Percentiles rank a stretch among this genome's conserved stretches.
These are phyloP conservation scores for Achlya hypogyna DNA, from an alignment of 352 stramenopile species.

Conservation along the genomic window DNA sequence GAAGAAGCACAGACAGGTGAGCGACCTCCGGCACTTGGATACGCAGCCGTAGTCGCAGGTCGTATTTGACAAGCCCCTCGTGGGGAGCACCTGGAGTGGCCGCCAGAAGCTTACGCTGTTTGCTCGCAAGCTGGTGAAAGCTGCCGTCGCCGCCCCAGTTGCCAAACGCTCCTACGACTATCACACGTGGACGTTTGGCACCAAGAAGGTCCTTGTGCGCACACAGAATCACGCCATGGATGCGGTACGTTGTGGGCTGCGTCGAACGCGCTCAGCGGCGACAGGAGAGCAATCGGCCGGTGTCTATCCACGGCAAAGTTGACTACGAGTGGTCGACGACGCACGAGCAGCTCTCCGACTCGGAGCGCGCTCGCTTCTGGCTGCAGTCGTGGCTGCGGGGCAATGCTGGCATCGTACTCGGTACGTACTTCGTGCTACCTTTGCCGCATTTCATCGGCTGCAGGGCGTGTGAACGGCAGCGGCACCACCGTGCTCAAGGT, in stretches of 20 bases:
- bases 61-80: constrained; percentile 40
- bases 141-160: constrained; percentile 21
- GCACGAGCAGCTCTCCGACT: constrained; percentile 47
- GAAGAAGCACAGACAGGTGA: constrained; percentile 45
- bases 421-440: neutral
- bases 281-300: constrained; percentile 18
- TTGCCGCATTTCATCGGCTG: neutral
- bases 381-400: constrained; percentile 73
- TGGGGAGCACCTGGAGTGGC: constrained; percentile 21
- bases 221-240: constrained; percentile 30
- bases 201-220: constrained; percentile 50
- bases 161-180: constrained; percentile 28
- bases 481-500: neutral
- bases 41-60: constrained; percentile 25
- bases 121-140: constrained; percentile 26
- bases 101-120: constrained; percentile 22
- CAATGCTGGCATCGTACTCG: constrained; percentile 39
- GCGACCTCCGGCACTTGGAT: constrained; percentile 27
- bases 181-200: constrained; percentile 53
- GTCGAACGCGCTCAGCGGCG: neutral
- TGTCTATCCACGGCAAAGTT: constrained; percentile 65
- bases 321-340: constrained; percentile 46
- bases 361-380: constrained; percentile 55
- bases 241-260: neutral
- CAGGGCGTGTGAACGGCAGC: constrained; percentile 7